Base-by-base conservation (phyloP, 2,329 filamentous ascomycete genomes). In the Davidsoniella eucalypti region DNA sequence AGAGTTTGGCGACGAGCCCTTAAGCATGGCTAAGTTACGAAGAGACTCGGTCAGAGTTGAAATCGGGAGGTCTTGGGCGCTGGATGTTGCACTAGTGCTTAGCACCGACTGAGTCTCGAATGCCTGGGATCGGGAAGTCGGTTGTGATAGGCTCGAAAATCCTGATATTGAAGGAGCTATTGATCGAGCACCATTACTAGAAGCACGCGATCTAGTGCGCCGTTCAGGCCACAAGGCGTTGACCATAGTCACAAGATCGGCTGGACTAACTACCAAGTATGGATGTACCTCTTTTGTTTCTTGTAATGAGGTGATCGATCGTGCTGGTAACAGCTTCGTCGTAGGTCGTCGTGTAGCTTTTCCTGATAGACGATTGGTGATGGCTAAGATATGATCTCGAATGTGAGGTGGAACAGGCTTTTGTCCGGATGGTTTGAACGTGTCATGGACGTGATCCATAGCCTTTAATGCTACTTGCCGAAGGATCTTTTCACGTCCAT, bases 211-310 rank as follows among this genome's bases (percentile, higher is more conserved):
- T 36, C 71, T 69, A 1, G 82, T 79, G 39, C 81, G 70, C 49
- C 74, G 72, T 58, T 86, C 81, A 0, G 88, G 88, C 59, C 88
- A 94, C 12, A 95, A 73, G 9, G 83, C 82, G 62, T 92, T 86
- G 55, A 93, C 76, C 58, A 94, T 67, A 2, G 85, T 88, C 36
- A 83, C 69, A 56, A 94, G 68, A 61, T 95, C 88, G 39, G 83
- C 75, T 36, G 85, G 78, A 59, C 83, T 85, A 56, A 94, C 66
- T 33, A 90, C 82, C 58, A 93, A 69, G 60, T 87, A 92, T 29
- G 81, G 83, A 59, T 84, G 83, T 8, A 87, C 82, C 62, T 87
- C 82, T 17, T 74, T 75, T n/a, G 82, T 87, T 63, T 87, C 83
- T 54, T 81, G 70, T 9, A 85, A 68, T 3, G 81, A 85, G 5